Percentiles rank a stretch among this genome's conserved stretches.
phyloP scores from a whole-genome alignment of 108 stramenopile species.

The Skeletonema costatum region DNA sequence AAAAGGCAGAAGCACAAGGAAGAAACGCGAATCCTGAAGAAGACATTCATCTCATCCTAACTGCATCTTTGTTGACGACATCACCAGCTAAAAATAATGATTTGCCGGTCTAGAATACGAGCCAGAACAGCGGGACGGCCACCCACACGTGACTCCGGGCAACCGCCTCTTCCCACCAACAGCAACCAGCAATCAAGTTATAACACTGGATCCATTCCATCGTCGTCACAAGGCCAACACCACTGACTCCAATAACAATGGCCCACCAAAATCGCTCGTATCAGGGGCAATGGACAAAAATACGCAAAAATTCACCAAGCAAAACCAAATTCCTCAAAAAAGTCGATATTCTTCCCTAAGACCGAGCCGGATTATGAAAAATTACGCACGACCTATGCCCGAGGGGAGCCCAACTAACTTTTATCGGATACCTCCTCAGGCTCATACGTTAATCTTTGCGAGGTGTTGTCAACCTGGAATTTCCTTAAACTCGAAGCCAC shows the following conservation, averaged over 20 bases:
- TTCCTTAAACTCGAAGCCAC: conserved; percentile 46
- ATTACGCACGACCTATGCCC: conserved; percentile 80
- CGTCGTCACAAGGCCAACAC: conserved; percentile 11
- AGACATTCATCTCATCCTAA: too few species aligned
- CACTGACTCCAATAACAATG: conserved; percentile 14
- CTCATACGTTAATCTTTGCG: conserved; percentile 57
- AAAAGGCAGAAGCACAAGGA: too few species aligned
- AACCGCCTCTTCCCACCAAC: conserved; percentile 7
- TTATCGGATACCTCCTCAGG: conserved; percentile 62
- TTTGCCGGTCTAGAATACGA: conserved; percentile 50
- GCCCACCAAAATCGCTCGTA: conserved; percentile 1
- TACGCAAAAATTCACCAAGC: conserved; percentile 35
- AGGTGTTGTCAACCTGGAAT: conserved; percentile 60
- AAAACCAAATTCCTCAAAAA: conserved; percentile 10
- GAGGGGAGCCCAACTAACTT: conserved; percentile 57
- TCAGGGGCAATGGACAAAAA: conserved; percentile 15
- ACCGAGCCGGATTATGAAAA: conserved; percentile 73
- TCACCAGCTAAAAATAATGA: conserved; percentile 10
- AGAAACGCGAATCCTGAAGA: too few species aligned
- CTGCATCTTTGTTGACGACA: too few species aligned
- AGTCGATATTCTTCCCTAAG: conserved; percentile 88
- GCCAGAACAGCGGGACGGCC: conserved; percentile 5
- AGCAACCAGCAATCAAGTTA: conserved; percentile 1
- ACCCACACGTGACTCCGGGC: too few species aligned
- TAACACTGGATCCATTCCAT: not conserved